Evolutionary conservation across 305 asterid genomes (phyloP).

Genomic region (Striga hermonthica): DNA sequence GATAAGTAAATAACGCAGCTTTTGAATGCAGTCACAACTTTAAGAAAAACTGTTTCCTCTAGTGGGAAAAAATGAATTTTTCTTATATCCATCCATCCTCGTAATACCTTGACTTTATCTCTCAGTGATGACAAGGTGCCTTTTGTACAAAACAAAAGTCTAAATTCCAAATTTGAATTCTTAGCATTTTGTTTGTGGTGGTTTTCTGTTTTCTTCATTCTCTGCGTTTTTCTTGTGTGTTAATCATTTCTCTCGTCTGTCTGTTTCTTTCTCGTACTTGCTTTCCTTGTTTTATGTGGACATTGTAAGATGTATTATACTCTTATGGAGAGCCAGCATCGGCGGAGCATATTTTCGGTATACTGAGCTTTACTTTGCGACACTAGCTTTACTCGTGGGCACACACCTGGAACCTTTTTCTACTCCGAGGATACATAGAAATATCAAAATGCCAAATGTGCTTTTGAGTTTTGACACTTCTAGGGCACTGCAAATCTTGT

Average conservation of each 20-base stretch:
- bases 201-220: too few species aligned
- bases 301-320: background rate
- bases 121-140: constrained; percentile 9
- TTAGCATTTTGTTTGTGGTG: background rate
- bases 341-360: constrained; percentile 1
- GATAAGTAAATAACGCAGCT: too few species aligned
- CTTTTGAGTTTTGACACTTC: background rate
- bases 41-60: too few species aligned
- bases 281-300: background rate
- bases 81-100: too few species aligned
- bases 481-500: constrained; percentile 5
- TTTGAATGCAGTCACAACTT: too few species aligned
- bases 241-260: background rate
- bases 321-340: background rate
- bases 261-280: background rate
- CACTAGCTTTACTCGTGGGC: background rate
- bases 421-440: background rate
- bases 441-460: background rate
- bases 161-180: constrained; percentile 9
- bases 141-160: constrained; percentile 10
- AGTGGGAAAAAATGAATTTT: too few species aligned
- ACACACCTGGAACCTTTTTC: constrained; percentile 8
- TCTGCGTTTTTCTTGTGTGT: too few species aligned
- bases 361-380: background rate
- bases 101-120: background rate